Percentiles rank a stretch among this genome's conserved stretches.
phyloP scores from a whole-genome alignment of 768 basidiomycete species.

The Suillus ampliporus region DNA sequence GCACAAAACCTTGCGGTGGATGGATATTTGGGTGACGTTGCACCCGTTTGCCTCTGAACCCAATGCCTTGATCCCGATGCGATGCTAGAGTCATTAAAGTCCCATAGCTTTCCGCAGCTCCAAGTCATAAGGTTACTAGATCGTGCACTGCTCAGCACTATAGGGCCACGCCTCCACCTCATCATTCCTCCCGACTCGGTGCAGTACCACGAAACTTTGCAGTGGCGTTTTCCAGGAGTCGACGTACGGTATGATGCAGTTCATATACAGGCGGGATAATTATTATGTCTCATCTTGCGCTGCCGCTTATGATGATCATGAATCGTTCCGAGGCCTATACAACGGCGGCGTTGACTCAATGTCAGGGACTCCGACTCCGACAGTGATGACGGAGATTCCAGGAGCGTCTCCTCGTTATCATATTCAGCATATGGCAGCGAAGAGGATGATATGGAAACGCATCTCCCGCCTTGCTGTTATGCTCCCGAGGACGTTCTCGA shows the following conservation, averaged over 20 bases:
- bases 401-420: too few relatives aligned
- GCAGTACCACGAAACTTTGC: not conserved
- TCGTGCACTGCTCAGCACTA: not conserved
- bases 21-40: slow-evolving; percentile 9
- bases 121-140: not conserved
- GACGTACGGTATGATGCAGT: slow-evolving; percentile 1
- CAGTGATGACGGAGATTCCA: too few relatives aligned
- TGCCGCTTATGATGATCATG: not conserved
- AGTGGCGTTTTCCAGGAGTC: slow-evolving; percentile 6
- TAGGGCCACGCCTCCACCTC: not conserved
- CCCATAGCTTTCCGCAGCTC: not conserved
- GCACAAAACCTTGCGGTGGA: not conserved
- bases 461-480: too few relatives aligned
- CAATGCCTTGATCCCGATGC: too few relatives aligned
- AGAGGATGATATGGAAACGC: too few relatives aligned
- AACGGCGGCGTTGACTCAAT: too few relatives aligned
- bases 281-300: not conserved
- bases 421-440: too few relatives aligned
- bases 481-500: too few relatives aligned
- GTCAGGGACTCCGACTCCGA: too few relatives aligned
- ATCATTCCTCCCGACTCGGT: not conserved
- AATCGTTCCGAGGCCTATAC: too few relatives aligned
- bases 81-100: not conserved
- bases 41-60: too few relatives aligned
- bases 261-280: not conserved